Base-by-base conservation (phyloP, 805 yeast species). In the Kodamaea neixiangensis region DNA sequence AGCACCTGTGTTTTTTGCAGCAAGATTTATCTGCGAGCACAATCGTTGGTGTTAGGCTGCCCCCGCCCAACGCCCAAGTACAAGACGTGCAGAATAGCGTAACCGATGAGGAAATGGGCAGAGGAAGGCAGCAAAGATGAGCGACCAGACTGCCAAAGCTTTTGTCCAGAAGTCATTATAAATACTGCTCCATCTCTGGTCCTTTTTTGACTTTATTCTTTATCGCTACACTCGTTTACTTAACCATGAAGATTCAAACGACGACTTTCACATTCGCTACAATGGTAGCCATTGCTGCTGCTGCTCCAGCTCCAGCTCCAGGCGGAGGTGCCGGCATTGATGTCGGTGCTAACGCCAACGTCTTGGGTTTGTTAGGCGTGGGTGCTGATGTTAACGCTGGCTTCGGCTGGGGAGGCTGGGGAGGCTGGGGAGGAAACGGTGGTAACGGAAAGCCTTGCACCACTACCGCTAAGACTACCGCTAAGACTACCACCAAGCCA, bases 201-300 rank as follows among this genome's bases (percentile, higher is more conserved):
- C 9, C 19, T 15, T 17, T 37, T 19, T 37, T 15, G 7, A 37
- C 7, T 37, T 37, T 37, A 15, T 15, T 17, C 41, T 37, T 19
- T 17, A 37, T 37, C 41, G 19, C 17, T 37, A 37, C 41, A 37
- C 41, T 37, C 41, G 41, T 37, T 37, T 37, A 37, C 41, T 15
- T 7, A 5, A 37, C 41, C 17, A 37, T 37, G 41, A 37, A 37
- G 41, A 37, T 37, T 19, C 41, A 37, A 37, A 37, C 41, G 41
- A 37, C 41, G 41, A 37, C 41, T 14, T 37, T 37, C 41, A 37
- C 41, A 15, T 37, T 37, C 41, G 41, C 41, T 37, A 37, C 41
- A 19, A 17, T 37, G 41, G 41, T 37, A 17, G 41, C 41, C 15
- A 37, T 37, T 17, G 41, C 41, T 3, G 41, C 41, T 37, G 41